A percentile compares a stretch with the other conserved stretches of the same genome.
Evolutionary conservation across 192 early-diverging fungal genomes (phyloP).

Genomic region (Thamnidium elegans): DNA sequence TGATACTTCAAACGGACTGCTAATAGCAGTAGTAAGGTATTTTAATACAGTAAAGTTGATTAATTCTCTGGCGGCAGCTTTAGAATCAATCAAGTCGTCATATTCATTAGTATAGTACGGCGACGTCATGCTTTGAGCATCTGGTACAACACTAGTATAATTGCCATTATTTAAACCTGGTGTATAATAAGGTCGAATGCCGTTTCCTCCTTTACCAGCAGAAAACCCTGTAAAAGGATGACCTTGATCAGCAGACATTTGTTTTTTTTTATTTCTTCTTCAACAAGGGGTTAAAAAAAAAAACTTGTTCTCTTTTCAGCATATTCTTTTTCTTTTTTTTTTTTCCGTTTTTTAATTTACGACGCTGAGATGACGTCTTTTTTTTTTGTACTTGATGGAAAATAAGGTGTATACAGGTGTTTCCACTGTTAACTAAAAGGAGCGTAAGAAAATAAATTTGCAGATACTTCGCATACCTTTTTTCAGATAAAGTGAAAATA

Average conservation of each 20-base stretch:
- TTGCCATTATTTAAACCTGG: slow-evolving; percentile 24
- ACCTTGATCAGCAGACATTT: slow-evolving; percentile 24
- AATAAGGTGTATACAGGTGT: too few species aligned
- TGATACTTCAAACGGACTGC: slow-evolving; percentile 61
- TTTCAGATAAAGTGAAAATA: too few species aligned
- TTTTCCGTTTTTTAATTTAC: too few species aligned
- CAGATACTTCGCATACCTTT: too few species aligned
- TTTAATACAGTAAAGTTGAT: slow-evolving; percentile 61
- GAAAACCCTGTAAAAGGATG: slow-evolving; percentile 31
- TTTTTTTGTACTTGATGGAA: too few species aligned
- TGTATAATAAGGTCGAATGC: slow-evolving; percentile 34
- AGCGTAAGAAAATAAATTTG: too few species aligned
- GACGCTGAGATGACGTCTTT: too few species aligned
- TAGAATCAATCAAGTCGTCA: slow-evolving; percentile 44
- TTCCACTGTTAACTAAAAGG: too few species aligned
- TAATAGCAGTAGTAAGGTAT: slow-evolving; percentile 55
- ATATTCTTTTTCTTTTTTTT: too few species aligned
- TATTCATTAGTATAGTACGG: slow-evolving; percentile 22
- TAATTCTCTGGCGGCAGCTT: slow-evolving; percentile 53
- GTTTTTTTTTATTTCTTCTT: background rate
- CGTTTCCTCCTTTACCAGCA: slow-evolving; percentile 25
- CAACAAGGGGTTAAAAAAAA: too few species aligned
- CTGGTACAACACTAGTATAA: slow-evolving; percentile 23
- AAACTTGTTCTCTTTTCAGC: too few species aligned
- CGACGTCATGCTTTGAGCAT: background rate